These are phyloP conservation scores for Hortaea werneckii DNA, from an alignment of 2,329 filamentous ascomycete species.

Conservation along the genomic window DNA sequence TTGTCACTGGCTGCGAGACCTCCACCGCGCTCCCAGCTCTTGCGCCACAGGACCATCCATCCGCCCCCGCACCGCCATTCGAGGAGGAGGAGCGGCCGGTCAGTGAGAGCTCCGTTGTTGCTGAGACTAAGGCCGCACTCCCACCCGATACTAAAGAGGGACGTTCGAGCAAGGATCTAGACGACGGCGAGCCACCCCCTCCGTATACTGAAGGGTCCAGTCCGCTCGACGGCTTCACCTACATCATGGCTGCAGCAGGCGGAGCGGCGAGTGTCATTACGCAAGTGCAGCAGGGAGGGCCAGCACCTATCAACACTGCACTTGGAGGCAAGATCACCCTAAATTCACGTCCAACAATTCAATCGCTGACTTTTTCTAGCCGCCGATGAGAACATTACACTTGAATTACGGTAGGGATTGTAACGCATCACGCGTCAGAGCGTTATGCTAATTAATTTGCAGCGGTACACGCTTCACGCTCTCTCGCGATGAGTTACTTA, in stretches of 20 bases:
- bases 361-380: conserved; percentile 52
- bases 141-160: conserved; percentile 72
- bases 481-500: conserved; percentile 88
- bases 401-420: conserved; percentile 79
- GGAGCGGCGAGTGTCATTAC: conserved; percentile 98
- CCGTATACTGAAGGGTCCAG: conserved; percentile 93
- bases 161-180: conserved; percentile 58
- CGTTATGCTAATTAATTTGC: too few relatives aligned
- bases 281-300: conserved; percentile 88
- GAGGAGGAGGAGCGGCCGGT: conserved; percentile 32
- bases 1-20: conserved; percentile 22
- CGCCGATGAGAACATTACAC: conserved; percentile 85
- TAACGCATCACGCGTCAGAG: too few relatives aligned
- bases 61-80: conserved; percentile 38
- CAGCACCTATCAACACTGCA: conserved; percentile 68
- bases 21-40: conserved; percentile 38
- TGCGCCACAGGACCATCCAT: conserved; percentile 20
- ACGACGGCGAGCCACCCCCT: conserved; percentile 86
- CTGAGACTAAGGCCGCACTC: conserved; percentile 76
- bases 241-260: conserved; percentile 96
- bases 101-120: conserved; percentile 43
- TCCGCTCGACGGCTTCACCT: conserved; percentile 84
- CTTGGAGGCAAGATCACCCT: conserved; percentile 51
- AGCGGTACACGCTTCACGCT: conserved; percentile 91
- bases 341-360: background rate